Conservation (phyloP, 2,329 filamentous ascomycete genomes). For the Aspergillus fijiensis region DNA sequence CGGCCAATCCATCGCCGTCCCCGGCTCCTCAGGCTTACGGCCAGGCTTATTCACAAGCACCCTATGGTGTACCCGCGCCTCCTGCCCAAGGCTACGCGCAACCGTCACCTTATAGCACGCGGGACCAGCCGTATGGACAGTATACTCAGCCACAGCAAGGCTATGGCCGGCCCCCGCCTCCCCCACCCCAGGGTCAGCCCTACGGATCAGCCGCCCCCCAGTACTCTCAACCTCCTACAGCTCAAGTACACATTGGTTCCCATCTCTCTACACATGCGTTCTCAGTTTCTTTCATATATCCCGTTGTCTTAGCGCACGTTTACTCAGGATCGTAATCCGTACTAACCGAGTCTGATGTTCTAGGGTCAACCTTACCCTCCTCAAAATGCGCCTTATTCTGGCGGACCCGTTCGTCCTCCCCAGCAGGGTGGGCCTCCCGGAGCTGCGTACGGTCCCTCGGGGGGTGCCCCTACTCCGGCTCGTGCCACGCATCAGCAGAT, state of each 20-base stretch:
- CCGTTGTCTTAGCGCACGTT: neutral
- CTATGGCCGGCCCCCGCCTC: slow-evolving; percentile 46
- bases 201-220: slow-evolving; percentile 33
- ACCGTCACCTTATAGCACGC: slow-evolving; percentile 27
- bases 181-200: slow-evolving; percentile 39
- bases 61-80: slow-evolving; percentile 34
- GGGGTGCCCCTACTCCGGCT: slow-evolving; percentile 29
- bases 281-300: neutral
- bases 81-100: slow-evolving; percentile 28
- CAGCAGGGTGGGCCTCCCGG: slow-evolving; percentile 21
- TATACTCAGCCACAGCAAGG: slow-evolving; percentile 28
- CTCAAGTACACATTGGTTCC: slow-evolving; percentile 34
- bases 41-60: slow-evolving; percentile 44
- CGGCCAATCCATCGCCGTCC: slow-evolving; percentile 17
- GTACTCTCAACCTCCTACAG: slow-evolving; percentile 36
- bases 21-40: slow-evolving; percentile 39
- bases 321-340: neutral
- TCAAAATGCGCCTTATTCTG: slow-evolving; percentile 35
- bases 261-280: slow-evolving; percentile 10
- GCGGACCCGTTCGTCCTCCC: slow-evolving; percentile 24
- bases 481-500: slow-evolving; percentile 52
- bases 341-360: neutral
- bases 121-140: slow-evolving; percentile 17
- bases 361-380: slow-evolving; percentile 30
- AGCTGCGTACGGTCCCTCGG: slow-evolving; percentile 31